phyloP scores from a whole-genome alignment of 441 rosid species.

The Rhodomyrtus psidioides region DNA sequence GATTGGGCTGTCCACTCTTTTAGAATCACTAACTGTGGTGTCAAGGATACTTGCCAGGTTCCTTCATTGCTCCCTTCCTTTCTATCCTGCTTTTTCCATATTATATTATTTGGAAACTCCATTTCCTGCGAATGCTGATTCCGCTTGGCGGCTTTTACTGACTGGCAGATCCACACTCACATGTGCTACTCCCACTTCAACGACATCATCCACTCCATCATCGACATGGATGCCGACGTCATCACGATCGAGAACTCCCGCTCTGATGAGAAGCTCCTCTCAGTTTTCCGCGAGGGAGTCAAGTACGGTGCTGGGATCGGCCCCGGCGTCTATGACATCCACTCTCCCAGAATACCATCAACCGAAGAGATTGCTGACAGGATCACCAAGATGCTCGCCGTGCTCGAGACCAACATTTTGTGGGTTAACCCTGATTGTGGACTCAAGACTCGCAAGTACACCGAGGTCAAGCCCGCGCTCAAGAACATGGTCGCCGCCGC shows the following conservation, averaged over 20 bases:
- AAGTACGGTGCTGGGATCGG: slow-evolving; percentile 7
- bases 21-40: slow-evolving; percentile 9
- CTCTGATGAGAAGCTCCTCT: slow-evolving; percentile 13
- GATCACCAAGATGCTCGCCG: slow-evolving; percentile 10
- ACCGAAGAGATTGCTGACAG: slow-evolving; percentile 10
- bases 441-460: slow-evolving; percentile 10
- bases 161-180: slow-evolving; percentile 7
- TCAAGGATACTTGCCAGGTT: slow-evolving; percentile 7
- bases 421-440: slow-evolving; percentile 16
- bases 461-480: slow-evolving; percentile 10
- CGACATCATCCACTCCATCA: slow-evolving; percentile 5
- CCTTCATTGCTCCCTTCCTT: neutral
- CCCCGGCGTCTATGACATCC: slow-evolving; percentile 9
- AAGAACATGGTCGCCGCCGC: slow-evolving; percentile 6
- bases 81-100: neutral
- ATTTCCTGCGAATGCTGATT: neutral
- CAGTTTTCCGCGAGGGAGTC: slow-evolving; percentile 8
- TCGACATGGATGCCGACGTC: neutral
- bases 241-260: slow-evolving; percentile 5
- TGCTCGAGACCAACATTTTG: slow-evolving; percentile 12
- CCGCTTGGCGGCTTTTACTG: neutral
- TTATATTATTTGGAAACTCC: neutral
- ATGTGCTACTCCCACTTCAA: slow-evolving; percentile 14
- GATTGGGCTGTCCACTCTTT: slow-evolving; percentile 14
- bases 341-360: slow-evolving; percentile 8